A percentile compares a stretch with the other conserved stretches of the same genome.
These are phyloP conservation scores for Cetradonia linearis DNA, from an alignment of 495 filamentous ascomycete genomes.

Conservation along the genomic window DNA sequence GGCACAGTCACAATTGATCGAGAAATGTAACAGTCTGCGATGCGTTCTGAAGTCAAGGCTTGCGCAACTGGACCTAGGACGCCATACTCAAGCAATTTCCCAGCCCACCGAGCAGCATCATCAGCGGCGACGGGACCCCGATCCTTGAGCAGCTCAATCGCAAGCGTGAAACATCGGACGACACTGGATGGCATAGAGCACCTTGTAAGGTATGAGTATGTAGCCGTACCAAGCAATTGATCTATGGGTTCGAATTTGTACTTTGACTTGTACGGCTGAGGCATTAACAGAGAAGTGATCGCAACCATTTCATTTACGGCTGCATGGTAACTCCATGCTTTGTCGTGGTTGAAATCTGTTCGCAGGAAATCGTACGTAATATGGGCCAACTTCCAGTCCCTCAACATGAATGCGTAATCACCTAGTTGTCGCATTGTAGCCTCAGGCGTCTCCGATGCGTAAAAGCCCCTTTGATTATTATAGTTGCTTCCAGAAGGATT, in stretches of 20 bases:
- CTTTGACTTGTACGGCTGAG: slow-evolving; percentile 58
- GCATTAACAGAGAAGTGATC: slow-evolving; percentile 65
- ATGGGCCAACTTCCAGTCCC: slow-evolving; percentile 88
- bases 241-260: slow-evolving; percentile 69
- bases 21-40: slow-evolving; percentile 72
- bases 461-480: slow-evolving; percentile 64
- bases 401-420: slow-evolving; percentile 91
- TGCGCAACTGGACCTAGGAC: slow-evolving; percentile 64
- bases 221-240: slow-evolving; percentile 74
- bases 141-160: slow-evolving; percentile 69
- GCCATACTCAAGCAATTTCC: slow-evolving; percentile 64
- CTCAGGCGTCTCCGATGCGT: slow-evolving; percentile 73
- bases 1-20: slow-evolving; percentile 53
- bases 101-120: slow-evolving; percentile 78
- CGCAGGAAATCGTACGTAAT: slow-evolving; percentile 82
- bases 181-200: slow-evolving; percentile 65
- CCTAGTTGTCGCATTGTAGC: slow-evolving; percentile 86
- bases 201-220: slow-evolving; percentile 83
- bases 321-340: slow-evolving; percentile 92
- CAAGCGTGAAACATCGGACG: slow-evolving; percentile 63
- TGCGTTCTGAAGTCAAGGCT: slow-evolving; percentile 70
- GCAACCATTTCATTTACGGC: slow-evolving; percentile 89
- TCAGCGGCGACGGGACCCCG: slow-evolving; percentile 71
- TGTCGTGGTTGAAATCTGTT: slow-evolving; percentile 82
- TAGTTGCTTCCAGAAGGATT: slow-evolving; percentile 53